phyloP scores from a whole-genome alignment of 495 filamentous ascomycete genomes.

The Xylaria intraflava region DNA sequence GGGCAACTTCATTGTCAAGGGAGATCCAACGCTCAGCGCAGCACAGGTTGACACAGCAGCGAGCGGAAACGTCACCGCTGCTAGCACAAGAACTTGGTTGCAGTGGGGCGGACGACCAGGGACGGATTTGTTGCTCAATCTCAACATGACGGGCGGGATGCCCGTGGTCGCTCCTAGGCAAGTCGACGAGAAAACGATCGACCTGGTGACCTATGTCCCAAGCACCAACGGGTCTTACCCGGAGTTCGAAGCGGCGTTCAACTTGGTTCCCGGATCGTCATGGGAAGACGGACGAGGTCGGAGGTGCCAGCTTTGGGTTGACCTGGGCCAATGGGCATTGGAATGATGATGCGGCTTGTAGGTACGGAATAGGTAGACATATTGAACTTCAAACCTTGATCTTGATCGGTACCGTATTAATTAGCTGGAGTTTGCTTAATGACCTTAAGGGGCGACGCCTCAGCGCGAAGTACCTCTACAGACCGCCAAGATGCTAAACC shows the following conservation, averaged over 20 bases:
- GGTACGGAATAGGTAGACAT: too few species aligned
- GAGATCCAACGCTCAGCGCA: constrained; percentile 42
- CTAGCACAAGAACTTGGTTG: constrained; percentile 14
- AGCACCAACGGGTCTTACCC: constrained; percentile 18
- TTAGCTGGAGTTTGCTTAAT: too few species aligned
- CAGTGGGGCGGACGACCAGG: constrained; percentile 26
- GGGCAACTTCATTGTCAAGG: constrained; percentile 49
- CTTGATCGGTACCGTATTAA: too few species aligned
- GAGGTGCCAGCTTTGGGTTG: constrained; percentile 53
- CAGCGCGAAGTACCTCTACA: too few species aligned
- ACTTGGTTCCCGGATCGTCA: constrained; percentile 41
- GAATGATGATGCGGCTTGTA: constrained; percentile 6
- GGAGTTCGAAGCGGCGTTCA: constrained; percentile 39
- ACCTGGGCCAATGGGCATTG: constrained; percentile 29
- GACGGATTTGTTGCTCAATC: constrained; percentile 35
- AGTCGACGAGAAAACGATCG: constrained; percentile 2
- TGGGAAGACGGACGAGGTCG: constrained; percentile 53
- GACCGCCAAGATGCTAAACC: too few species aligned
- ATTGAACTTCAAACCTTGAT: too few species aligned
- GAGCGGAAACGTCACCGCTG: constrained; percentile 18
- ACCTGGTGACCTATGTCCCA: constrained; percentile 20
- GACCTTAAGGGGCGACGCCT: too few species aligned
- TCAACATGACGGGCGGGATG: constrained; percentile 47
- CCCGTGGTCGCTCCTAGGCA: constrained; percentile 12
- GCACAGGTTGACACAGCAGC: constrained; percentile 7